A percentile compares a stretch with the other conserved stretches of the same genome.
Conservation (phyloP, 202 grass and related monocot genomes). For the Hordeum pubiflorum region DNA sequence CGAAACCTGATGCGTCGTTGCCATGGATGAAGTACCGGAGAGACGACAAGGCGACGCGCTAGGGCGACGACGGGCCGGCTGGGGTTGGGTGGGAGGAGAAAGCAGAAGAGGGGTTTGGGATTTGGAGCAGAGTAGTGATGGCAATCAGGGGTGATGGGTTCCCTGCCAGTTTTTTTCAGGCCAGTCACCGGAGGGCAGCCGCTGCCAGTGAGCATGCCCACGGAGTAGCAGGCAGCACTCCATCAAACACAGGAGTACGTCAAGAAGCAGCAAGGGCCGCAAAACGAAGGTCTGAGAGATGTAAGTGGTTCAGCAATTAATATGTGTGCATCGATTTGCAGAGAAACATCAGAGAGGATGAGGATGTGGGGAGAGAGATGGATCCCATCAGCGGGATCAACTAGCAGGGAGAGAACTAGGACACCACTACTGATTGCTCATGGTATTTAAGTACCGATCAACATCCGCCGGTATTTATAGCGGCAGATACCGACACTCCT, state of each 20-base stretch:
- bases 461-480: too few relatives aligned
- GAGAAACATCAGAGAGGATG: too few relatives aligned
- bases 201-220: neutral
- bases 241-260: neutral
- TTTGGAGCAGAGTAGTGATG: neutral
- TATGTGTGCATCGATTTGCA: too few relatives aligned
- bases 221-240: neutral
- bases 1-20: neutral
- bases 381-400: too few relatives aligned
- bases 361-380: too few relatives aligned
- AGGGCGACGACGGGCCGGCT: neutral
- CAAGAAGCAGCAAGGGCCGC: neutral
- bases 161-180: neutral
- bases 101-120: neutral
- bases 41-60: neutral
- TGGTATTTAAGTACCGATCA: too few relatives aligned
- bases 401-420: too few relatives aligned
- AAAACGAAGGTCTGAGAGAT: too few relatives aligned
- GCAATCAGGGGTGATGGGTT: neutral
- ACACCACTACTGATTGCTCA: too few relatives aligned
- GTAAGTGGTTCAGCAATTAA: too few relatives aligned
- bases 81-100: slow-evolving; percentile 2
- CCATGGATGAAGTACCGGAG: slow-evolving; percentile 23
- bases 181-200: neutral
- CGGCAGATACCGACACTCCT: too few relatives aligned